Evolutionary conservation across 140 eudicot species (phyloP), one percentile per base, ranked within the genome.

Genomic region (Cichorium intybus): DNA sequence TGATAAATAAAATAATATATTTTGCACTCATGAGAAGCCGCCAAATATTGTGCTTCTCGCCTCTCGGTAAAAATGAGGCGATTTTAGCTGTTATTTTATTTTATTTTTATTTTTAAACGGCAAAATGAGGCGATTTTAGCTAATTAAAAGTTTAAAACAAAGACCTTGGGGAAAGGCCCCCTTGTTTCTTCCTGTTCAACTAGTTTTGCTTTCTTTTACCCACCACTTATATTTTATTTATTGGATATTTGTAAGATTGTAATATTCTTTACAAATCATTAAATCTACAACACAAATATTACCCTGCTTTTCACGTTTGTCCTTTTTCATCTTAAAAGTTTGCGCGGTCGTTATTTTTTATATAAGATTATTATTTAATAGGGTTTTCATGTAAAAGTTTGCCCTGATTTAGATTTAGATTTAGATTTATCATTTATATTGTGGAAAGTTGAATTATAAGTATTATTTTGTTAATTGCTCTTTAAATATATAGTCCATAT

Each of bases 171-270:
- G n/a, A n/a, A n/a, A n/a, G n/a, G n/a, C n/a, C n/a, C n/a, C n/a
- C 49, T 43, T 43, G 49, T 7, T 43, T 15, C 37, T 43, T 43
- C 5, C 18, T 43, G 49, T 43, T 4, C 20, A 4, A 43, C 7
- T 4, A 15, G 4, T 3, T 14, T 15, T 14, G 6, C 18, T 43
- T 7, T 43, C 10, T 43, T 35, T 35, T 35, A 10, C 12, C 14
- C 12, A 35, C 14, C 10, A 8, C 10, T 35, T 12, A 39, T 39
- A 2, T 37, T 62, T 62, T 43, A 24, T 24, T 24, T 41, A 43
- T 62, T 23, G 24, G 39, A 24, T 62, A 24, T 43, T 43, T 48
- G 39, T 62, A 62, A 23, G 28, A 62, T 62, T 62, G 68, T 41
- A 49, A 39, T 28, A 60, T 60, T 48, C 45, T 39, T 31, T 60